These are phyloP conservation scores for Aspergillus aculeatus DNA, from an alignment of 2,329 filamentous ascomycete genomes.

Conservation along the genomic window DNA sequence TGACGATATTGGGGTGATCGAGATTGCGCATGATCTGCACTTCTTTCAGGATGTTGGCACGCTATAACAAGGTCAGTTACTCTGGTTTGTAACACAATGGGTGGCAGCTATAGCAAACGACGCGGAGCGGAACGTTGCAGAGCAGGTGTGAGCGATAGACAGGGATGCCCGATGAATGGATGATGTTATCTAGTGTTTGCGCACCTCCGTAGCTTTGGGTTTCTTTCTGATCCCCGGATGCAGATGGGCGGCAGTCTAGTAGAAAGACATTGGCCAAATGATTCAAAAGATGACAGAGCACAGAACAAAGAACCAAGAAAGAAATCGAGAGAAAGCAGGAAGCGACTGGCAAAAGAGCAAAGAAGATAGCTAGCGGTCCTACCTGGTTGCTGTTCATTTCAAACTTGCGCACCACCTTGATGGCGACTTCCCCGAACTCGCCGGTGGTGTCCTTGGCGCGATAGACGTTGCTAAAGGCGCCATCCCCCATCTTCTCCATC, in stretches of 20 bases:
- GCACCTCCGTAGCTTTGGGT: conserved; percentile 97
- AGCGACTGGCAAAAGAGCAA: conserved; percentile 19
- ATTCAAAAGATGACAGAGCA: conserved; percentile 28
- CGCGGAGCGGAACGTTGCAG: neutral
- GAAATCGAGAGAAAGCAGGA: conserved; percentile 24
- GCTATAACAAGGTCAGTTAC: conserved; percentile 54
- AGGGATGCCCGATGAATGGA: neutral
- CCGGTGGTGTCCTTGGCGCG: conserved; percentile 75
- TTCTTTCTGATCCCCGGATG: conserved; percentile 96
- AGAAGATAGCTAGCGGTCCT: conserved; percentile 48
- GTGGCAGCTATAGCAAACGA: neutral
- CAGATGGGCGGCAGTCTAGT: conserved; percentile 84
- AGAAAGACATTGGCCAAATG: conserved; percentile 50
- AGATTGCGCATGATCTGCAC: conserved; percentile 98
- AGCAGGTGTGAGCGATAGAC: conserved; percentile 13
- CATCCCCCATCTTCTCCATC: conserved; percentile 96
- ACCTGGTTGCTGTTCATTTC: conserved; percentile 99
- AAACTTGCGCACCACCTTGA: conserved; percentile 98
- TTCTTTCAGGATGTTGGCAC: conserved; percentile 96
- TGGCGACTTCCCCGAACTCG: conserved; percentile 77
- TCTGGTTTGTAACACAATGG: neutral
- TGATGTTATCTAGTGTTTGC: conserved; percentile 36
- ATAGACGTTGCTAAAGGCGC: conserved; percentile 98
- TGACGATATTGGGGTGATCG: conserved; percentile 94
- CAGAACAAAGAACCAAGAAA: conserved; percentile 22